Conservation (phyloP, 768 basidiomycete genomes). For the Pleurotus salmoneostramineus region DNA sequence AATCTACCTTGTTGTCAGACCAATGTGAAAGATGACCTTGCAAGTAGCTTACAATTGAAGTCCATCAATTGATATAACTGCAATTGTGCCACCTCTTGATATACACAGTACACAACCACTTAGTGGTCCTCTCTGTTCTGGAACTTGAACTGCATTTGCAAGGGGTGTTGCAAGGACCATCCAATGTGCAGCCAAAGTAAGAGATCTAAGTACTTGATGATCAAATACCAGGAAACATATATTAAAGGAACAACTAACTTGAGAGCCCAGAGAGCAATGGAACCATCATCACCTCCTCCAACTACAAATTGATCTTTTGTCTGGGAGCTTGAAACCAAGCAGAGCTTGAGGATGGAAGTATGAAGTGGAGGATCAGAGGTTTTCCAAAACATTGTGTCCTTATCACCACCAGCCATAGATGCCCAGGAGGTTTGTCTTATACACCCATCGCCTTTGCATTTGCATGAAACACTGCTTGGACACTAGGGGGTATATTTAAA, state of each 20-base stretch:
- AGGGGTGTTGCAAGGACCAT: constrained; percentile 70
- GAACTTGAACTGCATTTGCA: constrained; percentile 50
- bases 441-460: constrained; percentile 50
- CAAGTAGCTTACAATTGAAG: constrained; percentile 82
- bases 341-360: constrained; percentile 46
- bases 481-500: constrained; percentile 10
- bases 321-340: constrained; percentile 50
- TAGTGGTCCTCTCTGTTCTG: constrained; percentile 51
- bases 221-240: neutral
- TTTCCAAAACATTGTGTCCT: constrained; percentile 22
- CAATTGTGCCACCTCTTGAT: constrained; percentile 78
- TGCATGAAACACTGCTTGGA: neutral
- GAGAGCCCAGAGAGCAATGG: constrained; percentile 68
- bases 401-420: constrained; percentile 26
- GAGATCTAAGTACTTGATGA: constrained; percentile 37
- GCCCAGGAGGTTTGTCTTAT: constrained; percentile 44
- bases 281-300: constrained; percentile 78
- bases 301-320: constrained; percentile 62
- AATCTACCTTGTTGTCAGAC: constrained; percentile 40
- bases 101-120: constrained; percentile 70
- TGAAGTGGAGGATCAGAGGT: constrained; percentile 43
- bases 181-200: constrained; percentile 69
- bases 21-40: neutral
- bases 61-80: constrained; percentile 68
- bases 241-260: constrained; percentile 38